Conservation (phyloP, 1,284 basidiomycete species). For the Ganoderma sinense region DNA sequence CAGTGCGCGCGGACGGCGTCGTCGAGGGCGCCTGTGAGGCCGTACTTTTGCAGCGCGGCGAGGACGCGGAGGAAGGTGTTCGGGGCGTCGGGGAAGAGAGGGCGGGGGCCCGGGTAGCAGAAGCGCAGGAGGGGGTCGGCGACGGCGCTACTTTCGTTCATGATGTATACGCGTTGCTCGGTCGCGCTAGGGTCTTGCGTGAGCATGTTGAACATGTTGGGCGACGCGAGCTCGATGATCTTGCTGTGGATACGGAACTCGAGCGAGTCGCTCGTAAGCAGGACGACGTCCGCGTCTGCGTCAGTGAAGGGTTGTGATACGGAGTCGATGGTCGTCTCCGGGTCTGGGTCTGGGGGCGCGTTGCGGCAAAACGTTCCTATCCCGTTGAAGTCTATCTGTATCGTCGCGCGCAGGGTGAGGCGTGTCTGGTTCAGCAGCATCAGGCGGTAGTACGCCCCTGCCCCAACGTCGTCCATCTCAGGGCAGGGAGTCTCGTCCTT, state of each 20-base stretch:
- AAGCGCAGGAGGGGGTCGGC: conserved; percentile 2
- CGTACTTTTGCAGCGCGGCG: conserved; percentile 4
- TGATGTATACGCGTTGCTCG: neutral
- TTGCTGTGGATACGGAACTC: conserved; percentile 15
- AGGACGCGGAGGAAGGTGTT: neutral
- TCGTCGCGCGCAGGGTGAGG: neutral
- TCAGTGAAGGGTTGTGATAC: neutral
- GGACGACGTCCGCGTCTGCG: conserved; percentile 34
- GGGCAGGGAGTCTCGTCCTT: neutral
- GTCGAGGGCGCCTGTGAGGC: neutral
- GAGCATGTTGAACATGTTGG: neutral
- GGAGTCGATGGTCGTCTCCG: neutral
- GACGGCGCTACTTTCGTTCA: neutral
- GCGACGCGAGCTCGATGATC: conserved; percentile 9
- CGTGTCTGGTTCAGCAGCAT: conserved; percentile 9
- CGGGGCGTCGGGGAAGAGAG: neutral
- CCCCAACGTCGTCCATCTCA: conserved; percentile 13
- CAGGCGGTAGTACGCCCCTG: conserved; percentile 21
- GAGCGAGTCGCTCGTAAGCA: conserved; percentile 30
- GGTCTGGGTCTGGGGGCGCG: no score
- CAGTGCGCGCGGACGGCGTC: conserved; percentile 1
- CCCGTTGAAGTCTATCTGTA: neutral
- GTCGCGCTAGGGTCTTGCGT: neutral
- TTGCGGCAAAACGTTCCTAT: conserved; percentile 1
- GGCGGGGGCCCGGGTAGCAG: neutral